Base-by-base conservation (phyloP, 1,284 basidiomycete species). In the Leucoagaricus sp. region DNA sequence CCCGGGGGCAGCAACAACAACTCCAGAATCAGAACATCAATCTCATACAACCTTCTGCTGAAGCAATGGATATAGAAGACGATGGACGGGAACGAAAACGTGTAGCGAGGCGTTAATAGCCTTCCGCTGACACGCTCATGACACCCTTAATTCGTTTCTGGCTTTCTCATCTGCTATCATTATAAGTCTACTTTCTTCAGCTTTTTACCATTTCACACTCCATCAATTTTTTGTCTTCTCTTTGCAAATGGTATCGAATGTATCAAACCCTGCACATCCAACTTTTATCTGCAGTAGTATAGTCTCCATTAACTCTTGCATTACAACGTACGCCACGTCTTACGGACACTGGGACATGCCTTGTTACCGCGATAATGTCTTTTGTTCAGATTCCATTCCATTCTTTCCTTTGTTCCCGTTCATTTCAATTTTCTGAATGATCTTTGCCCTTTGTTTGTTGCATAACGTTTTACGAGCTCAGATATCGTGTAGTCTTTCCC, bases 51-150 rank as follows among this genome's bases (percentile, higher is more conserved):
- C 56, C 66, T 19, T 23, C 64, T 21, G 60, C 69, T 17, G 80
- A 83, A 47, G 75, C 74, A 28, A 85, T 85, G 83, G 83, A 85
- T 33, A 68, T 84, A 4, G 83, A 85, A 62, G 83, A 85, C 44
- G 83, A 85, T 25, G 75, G 76, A 3, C 72, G 83, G 57, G 83
- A 85, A 61, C 69, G 84, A 61, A 85, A 85, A 64, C 75, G 83
- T 45, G 75, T 82, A 46, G 72, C 82, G 6, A 72, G 84, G 63
- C 61, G 69, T 53, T 70, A 62, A 67, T 38, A 28, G 36, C 17
- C 38, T 25, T 15, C 19, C 13, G 29, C 36, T 13, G 8, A 26
- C 21, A 23, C 21, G n/a, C 7, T 21, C 9, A 13, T 23, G 33
- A 41, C 49, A 34, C 34, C 40, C 47, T 26, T 31, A n/a, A 48